Conservation (phyloP, 257 asterid species). For the Petunia secreta region DNA sequence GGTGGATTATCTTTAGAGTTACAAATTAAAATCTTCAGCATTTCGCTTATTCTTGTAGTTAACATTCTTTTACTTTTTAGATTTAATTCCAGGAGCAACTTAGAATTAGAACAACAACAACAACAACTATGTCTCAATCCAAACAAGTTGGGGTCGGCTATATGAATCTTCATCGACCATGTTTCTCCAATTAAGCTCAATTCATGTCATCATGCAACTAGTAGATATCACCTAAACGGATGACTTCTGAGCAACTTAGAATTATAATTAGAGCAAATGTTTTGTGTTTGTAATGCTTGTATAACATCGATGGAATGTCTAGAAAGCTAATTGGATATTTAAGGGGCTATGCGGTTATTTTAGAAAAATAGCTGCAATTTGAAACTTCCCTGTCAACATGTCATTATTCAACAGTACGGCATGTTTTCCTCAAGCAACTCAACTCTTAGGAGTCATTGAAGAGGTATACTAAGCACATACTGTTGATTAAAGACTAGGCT, state of each 20-base stretch:
- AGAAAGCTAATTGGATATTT: neutral
- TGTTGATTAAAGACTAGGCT: neutral
- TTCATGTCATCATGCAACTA: too few species aligned
- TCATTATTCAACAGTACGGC: neutral
- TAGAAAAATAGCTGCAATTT: neutral
- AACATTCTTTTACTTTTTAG: neutral
- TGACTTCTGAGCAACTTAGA: neutral
- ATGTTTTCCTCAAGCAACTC: neutral
- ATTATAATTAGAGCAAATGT: neutral
- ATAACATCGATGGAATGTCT: neutral
- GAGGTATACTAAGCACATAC: neutral
- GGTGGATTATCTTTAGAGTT: neutral
- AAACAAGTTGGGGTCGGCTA: too few species aligned
- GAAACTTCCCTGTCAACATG: neutral
- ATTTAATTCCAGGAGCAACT: neutral
- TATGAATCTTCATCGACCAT: too few species aligned
- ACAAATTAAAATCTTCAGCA: neutral
- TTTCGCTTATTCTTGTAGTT: constrained; percentile 17
- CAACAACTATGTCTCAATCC: too few species aligned
- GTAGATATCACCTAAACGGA: too few species aligned
- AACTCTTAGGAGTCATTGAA: neutral
- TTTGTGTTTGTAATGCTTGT: neutral
- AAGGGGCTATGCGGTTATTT: neutral
- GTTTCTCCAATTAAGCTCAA: too few species aligned
- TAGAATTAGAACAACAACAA: neutral